phyloP scores from a whole-genome alignment of 768 basidiomycete genomes.

The Xerocomus potaroensis region DNA sequence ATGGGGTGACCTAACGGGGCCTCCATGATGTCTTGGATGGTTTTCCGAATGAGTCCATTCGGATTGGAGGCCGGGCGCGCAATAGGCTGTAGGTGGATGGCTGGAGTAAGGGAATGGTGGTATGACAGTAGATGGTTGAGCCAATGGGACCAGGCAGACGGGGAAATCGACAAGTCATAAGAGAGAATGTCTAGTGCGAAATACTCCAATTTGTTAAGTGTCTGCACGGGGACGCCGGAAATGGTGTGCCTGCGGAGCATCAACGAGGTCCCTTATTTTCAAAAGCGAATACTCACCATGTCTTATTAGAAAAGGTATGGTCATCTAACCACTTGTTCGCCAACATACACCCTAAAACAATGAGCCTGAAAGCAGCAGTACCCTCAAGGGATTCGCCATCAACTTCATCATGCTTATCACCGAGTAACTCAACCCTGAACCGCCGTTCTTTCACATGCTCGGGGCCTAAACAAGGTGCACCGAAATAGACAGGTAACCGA shows the following conservation, averaged over 20 bases:
- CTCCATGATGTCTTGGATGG: slow-evolving; percentile 65
- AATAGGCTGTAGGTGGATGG: slow-evolving; percentile 66
- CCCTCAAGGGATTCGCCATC: slow-evolving; percentile 50
- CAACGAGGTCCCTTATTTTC: neutral
- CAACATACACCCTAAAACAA: slow-evolving; percentile 79
- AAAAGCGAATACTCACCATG: slow-evolving; percentile 52
- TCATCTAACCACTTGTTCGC: slow-evolving; percentile 89
- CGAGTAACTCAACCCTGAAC: slow-evolving; percentile 63
- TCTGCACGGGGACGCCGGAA: slow-evolving; percentile 66
- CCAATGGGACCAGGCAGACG: slow-evolving; percentile 67
- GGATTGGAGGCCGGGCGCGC: slow-evolving; percentile 73
- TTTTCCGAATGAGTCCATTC: slow-evolving; percentile 60
- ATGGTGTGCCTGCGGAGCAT: slow-evolving; percentile 63
- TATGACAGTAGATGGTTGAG: slow-evolving; percentile 60
- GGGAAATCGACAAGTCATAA: slow-evolving; percentile 66
- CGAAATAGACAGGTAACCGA: slow-evolving; percentile 67
- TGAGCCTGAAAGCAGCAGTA: slow-evolving; percentile 65
- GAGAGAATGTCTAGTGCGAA: slow-evolving; percentile 66
- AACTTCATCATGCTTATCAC: slow-evolving; percentile 39
- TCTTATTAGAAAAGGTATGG: slow-evolving; percentile 87
- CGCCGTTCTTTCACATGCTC: slow-evolving; percentile 56
- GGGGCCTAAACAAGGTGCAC: slow-evolving; percentile 43
- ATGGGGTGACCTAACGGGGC: slow-evolving; percentile 36
- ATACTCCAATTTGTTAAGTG: slow-evolving; percentile 67
- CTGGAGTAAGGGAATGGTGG: slow-evolving; percentile 58